These are phyloP conservation scores for Dipteronia dyeriana DNA, from an alignment of 345 rosid species.

Conservation along the genomic window DNA sequence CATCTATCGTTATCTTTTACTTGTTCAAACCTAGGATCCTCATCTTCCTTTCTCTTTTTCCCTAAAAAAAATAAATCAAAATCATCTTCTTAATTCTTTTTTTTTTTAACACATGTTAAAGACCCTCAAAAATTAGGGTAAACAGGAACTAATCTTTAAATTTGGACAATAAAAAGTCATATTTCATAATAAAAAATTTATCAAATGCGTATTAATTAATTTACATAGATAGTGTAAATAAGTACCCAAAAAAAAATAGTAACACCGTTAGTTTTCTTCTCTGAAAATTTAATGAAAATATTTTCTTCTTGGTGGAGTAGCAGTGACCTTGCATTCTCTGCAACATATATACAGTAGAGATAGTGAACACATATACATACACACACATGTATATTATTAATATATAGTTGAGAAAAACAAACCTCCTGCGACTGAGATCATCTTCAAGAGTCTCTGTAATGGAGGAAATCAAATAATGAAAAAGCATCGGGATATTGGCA, in stretches of 20 bases:
- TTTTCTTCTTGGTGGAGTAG: not conserved
- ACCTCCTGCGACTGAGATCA: conserved; percentile 4
- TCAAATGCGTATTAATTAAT: too few species aligned
- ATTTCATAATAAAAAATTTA: too few species aligned
- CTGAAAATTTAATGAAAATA: not conserved
- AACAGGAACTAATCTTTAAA: too few species aligned
- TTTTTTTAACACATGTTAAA: too few species aligned
- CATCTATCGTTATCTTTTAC: too few species aligned
- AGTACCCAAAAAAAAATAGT: not conserved
- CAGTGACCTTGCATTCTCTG: not conserved
- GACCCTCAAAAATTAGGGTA: too few species aligned
- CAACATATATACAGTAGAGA: not conserved
- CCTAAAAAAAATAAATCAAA: too few species aligned
- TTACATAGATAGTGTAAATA: not conserved
- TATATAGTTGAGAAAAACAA: not conserved
- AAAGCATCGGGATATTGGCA: conserved; percentile 91
- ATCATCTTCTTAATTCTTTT: too few species aligned
- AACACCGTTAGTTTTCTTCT: not conserved
- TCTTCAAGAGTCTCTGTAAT: not conserved
- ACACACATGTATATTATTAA: not conserved
- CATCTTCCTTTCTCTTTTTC: too few species aligned
- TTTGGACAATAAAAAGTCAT: too few species aligned
- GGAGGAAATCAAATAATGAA: conserved; percentile 32
- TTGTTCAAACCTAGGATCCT: too few species aligned
- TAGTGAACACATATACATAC: not conserved